Evolutionary conservation across 768 basidiomycete genomes (phyloP), one percentile per base, ranked within the genome.

Genomic region (Suillus plorans): DNA sequence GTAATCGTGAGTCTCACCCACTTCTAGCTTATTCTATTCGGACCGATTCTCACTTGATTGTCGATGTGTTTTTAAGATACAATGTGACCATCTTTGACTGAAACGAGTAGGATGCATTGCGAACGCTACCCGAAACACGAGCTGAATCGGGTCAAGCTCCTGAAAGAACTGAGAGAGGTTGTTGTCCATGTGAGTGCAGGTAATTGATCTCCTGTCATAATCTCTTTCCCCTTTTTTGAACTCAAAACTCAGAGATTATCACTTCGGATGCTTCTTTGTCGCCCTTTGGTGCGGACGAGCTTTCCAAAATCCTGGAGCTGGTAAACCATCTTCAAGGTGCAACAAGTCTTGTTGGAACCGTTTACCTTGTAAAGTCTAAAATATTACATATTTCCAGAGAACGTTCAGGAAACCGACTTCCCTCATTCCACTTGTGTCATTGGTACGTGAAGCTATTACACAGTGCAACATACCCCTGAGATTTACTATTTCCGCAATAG

Each of bases 401-500:
- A 6, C 49, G 57, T 47, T 20, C 16, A n/a, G 3, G 62, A 57
- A 10, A 18, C 20, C 7, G 8, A 63, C 13, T 42, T 31, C 22
- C 39, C 62, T 50, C 50, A 68, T 37, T 34, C 44, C 7, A 44
- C 41, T 45, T 63, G 53, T 41, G 60, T 63, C 7, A 28, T 53
- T 41, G 64, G 41, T 63, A 45, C 36, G 56, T 37, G 28, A 58
- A n/a, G 25, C 7, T 45, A 22, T 37, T 20, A 37, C 22, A 28
- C 13, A 3, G 25, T 6, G 31, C 49, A 31, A 13, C 31, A 13
- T 37, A 28, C 3, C 12, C 14, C 18, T 3, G 18, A 64, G 14
- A 63, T 52, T 39, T 16, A 49, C 13, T 50, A 6, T 59, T n/a
- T 59, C 10, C 3, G 55, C 9, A 10, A 13, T 56, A 84, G 82